Evolutionary conservation across 257 asterid species (phyloP), one percentile per base, ranked within the genome.

Genomic region (Penstemon barbatus): DNA sequence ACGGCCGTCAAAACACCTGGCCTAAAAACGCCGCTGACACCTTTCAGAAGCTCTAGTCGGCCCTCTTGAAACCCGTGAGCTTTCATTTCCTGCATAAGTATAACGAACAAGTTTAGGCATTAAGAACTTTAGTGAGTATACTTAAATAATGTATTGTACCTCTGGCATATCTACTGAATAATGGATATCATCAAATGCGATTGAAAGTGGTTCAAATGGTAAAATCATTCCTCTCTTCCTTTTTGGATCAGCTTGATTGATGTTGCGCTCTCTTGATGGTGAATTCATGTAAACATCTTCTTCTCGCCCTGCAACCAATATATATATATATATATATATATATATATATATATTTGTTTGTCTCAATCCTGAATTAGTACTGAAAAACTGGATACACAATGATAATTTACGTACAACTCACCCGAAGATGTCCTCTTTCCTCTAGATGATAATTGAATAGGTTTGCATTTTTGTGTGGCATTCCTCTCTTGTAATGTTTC

Each of bases 161-260:
- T 71, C 86, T 51, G 98, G 98, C 92, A 89, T 91, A 25, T 91
- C 95, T 11, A 91, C 95, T 11, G 94, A 81, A 59, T 91, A 91
- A 53, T 51, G 75, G 73, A 91, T 79, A 37, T 85, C 86, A 13
- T 89, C 90, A 60, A 89, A 91, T 44, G 94, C 82, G 66, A 92
- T 75, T 43, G 94, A 79, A 77, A 82, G 96, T 11, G 98, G 94
- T 49, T 78, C 77, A 53, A 89, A 92, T 38, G 98, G 98, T 63
- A 92, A 75, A 74, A 92, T 78, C 98, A 89, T 87, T 78, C 98
- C 96, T 68, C 76, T 82, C 71, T 78, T 89, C 74, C 85, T 74
- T 25, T 72, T 82, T 37, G 75, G 78, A 59, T 81, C 82, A 6
- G 63, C 52, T 36, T 71, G 81, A 48, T 63, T 71, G 10, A 74